Conservation (phyloP, 805 yeast genomes). For the Saccharomycopsis lassenensis region DNA sequence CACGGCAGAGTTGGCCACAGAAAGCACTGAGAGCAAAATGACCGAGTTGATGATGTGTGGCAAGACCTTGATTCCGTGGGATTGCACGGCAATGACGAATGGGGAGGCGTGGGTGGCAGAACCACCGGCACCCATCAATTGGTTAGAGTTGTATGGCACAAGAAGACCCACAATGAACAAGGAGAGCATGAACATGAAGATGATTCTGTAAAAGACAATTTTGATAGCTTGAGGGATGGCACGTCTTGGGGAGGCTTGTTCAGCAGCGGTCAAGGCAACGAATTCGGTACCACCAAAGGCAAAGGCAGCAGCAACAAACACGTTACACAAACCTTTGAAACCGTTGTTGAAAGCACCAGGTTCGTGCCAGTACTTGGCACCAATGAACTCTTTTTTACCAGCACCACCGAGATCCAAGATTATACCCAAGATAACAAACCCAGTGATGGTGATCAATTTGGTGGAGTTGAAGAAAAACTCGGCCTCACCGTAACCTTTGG, state of each 20-base stretch:
- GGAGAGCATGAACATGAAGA: slow-evolving; percentile 38
- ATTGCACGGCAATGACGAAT: slow-evolving; percentile 49
- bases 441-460: slow-evolving; percentile 52
- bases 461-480: slow-evolving; percentile 56
- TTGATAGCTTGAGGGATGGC: slow-evolving; percentile 48
- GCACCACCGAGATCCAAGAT: slow-evolving; percentile 34
- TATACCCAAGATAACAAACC: slow-evolving; percentile 44
- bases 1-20: slow-evolving; percentile 50
- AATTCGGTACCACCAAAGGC: slow-evolving; percentile 54
- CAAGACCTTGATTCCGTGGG: slow-evolving; percentile 43
- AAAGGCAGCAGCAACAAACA: slow-evolving; percentile 46
- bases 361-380: slow-evolving; percentile 37
- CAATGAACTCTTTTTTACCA: slow-evolving; percentile 36
- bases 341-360: slow-evolving; percentile 47
- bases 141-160: slow-evolving; percentile 39
- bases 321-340: slow-evolving; percentile 43
- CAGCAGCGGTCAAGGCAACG: slow-evolving; percentile 49
- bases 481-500: slow-evolving; percentile 50
- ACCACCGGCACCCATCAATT: slow-evolving; percentile 32
- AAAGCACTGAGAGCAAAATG: slow-evolving; percentile 48
- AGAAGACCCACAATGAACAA: slow-evolving; percentile 38
- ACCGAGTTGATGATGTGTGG: slow-evolving; percentile 57
- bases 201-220: slow-evolving; percentile 44
- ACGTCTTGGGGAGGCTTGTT: slow-evolving; percentile 41
- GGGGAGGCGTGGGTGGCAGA: slow-evolving; percentile 49